phyloP scores from a whole-genome alignment of 148 eudicot species.

The Camellia japonica region DNA sequence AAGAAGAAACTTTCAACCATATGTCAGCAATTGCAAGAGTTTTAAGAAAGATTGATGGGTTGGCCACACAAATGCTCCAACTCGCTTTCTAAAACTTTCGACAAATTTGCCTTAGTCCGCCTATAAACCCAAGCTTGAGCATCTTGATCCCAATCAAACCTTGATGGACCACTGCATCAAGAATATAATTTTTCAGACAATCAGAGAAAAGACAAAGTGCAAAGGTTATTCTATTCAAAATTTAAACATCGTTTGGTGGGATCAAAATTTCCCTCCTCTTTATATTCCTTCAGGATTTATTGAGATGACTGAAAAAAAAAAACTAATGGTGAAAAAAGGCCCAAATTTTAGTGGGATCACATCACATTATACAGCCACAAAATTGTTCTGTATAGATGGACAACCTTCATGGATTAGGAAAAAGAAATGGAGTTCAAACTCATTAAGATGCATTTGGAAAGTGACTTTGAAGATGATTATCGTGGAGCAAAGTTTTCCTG shows the following conservation, averaged over 20 bases:
- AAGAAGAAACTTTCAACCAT: neutral
- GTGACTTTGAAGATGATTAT: too few relatives aligned
- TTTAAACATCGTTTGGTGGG: conserved; percentile 22
- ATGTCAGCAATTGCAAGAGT: neutral
- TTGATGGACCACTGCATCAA: conserved; percentile 68
- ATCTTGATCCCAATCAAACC: conserved; percentile 75
- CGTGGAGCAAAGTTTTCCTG: too few relatives aligned
- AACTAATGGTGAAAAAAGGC: too few relatives aligned
- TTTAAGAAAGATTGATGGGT: conserved; percentile 53
- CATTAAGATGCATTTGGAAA: too few relatives aligned
- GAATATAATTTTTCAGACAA: conserved; percentile 9
- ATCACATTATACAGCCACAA: too few relatives aligned
- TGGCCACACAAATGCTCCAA: conserved; percentile 66
- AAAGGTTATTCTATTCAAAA: conserved; percentile 55
- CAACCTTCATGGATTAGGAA: too few relatives aligned
- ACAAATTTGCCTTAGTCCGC: conserved; percentile 49
- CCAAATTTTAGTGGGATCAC: too few relatives aligned
- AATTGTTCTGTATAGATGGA: too few relatives aligned
- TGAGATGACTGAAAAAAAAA: too few relatives aligned
- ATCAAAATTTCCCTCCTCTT: too few relatives aligned
- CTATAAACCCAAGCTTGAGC: conserved; percentile 66
- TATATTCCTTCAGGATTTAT: too few relatives aligned
- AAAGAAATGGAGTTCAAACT: too few relatives aligned
- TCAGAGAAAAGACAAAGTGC: neutral
- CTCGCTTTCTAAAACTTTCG: conserved; percentile 48